Base-by-base conservation (phyloP, 352 stramenopile species). In the Pythium utonaiense region DNA sequence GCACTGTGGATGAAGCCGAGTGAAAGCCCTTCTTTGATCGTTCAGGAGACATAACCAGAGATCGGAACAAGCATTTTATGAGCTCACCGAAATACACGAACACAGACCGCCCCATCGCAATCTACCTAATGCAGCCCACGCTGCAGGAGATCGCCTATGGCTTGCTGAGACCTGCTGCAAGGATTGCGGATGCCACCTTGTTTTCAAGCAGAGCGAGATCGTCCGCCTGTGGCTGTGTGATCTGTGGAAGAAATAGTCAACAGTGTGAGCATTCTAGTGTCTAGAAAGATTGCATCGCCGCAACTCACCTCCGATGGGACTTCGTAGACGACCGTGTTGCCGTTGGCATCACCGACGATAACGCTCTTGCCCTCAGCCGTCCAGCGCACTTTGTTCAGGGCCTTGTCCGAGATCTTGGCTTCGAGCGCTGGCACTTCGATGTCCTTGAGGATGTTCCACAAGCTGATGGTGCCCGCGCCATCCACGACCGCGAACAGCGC, bases 371-470 rank as follows among this genome's bases (percentile, higher is more conserved):
- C 88, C 51, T 93, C 84, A 1, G 71, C 42, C 22, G 73, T 88
- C 88, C 88, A 96, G 38, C 82, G 75, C 41, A 96, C 70, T 61
- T 91, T 95, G 77, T 93, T 91, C 13, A 96, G 62, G 12, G 86
- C 84, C 51, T 90, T 88, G 24, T 79, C 70, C 24, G 73, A 78
- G 44, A 91, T 75, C 64, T 90, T 86, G 6, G 77, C 64, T 31
- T 88, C 82, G 12, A 91, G 60, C 13, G 64, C 74, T 9, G 82
- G 75, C 28, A 92, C 80, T 57, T 95, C 88, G n/a, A 86, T 68
- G 64, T 96, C 88, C 50, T 83, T 84, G 60, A 87, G 60, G 51
- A 96, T 84, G 54, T 95, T 94, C 88, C 88, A 96, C 34, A 96
- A 68, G 54, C 80, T 89, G 31, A 92, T 70, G 6, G 47, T 59